Percentiles rank a stretch among this genome's conserved stretches.
Evolutionary conservation across 805 yeast genomes (phyloP).

Genomic region (Starmerella asiatica): DNA sequence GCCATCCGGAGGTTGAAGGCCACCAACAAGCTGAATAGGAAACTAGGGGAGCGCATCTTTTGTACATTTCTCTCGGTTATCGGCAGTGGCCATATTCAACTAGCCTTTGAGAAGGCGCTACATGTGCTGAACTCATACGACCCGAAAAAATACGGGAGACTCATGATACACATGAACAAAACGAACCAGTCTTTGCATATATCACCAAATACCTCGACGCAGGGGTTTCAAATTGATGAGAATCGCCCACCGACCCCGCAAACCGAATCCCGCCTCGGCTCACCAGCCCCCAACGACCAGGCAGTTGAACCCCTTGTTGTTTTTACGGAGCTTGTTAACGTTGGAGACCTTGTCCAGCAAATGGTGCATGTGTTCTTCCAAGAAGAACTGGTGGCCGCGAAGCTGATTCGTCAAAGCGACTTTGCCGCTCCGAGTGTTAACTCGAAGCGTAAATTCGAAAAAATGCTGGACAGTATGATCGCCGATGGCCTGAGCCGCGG

Average conservation of each 20-base stretch:
- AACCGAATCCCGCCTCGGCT: conserved; percentile 4
- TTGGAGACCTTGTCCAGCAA: conserved; percentile 84
- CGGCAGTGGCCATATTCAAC: conserved; percentile 61
- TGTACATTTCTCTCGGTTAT: conserved; percentile 48
- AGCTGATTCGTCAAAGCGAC: conserved; percentile 59
- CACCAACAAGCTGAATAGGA: conserved; percentile 29
- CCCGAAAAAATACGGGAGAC: conserved; percentile 34
- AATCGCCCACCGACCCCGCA: background rate
- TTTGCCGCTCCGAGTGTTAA: conserved; percentile 66
- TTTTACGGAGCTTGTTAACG: conserved; percentile 80
- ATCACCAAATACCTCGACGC: background rate
- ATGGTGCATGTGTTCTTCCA: conserved; percentile 84
- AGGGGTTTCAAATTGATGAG: background rate
- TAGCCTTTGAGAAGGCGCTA: conserved; percentile 76
- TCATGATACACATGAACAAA: conserved; percentile 14
- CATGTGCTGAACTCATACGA: conserved; percentile 55
- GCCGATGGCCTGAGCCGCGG: conserved; percentile 92
- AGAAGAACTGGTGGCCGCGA: conserved; percentile 51
- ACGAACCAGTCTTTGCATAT: background rate
- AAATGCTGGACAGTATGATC: conserved; percentile 68
- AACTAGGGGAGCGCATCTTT: conserved; percentile 50
- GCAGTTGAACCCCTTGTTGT: conserved; percentile 70
- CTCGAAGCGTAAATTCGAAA: conserved; percentile 69
- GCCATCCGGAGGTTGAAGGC: conserved; percentile 47
- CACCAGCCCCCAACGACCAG: conserved; percentile 12